Evolutionary conservation across 441 rosid genomes (phyloP).

Genomic region (Kokia cookei): DNA sequence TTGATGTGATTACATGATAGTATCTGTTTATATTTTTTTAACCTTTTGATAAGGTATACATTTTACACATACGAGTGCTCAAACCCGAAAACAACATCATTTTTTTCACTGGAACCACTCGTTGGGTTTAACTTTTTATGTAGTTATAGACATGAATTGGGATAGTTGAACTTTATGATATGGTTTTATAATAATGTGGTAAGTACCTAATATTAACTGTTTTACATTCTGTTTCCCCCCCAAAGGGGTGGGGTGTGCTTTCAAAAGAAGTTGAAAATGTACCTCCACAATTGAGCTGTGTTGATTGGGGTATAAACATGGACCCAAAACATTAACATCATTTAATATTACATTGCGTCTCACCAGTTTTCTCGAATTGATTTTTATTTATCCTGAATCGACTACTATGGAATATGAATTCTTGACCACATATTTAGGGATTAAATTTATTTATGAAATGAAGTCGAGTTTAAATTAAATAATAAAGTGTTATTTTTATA

Average conservation of each 20-base stretch:
- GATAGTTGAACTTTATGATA: not conserved
- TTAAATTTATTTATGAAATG: too few species aligned
- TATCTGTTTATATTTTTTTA: too few species aligned
- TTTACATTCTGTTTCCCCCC: not conserved
- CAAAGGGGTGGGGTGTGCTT: not conserved
- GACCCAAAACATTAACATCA: conserved; percentile 1
- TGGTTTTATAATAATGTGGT: not conserved
- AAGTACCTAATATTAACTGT: not conserved
- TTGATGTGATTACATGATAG: too few species aligned
- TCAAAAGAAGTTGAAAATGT: conserved; percentile 9
- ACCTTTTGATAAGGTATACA: too few species aligned
- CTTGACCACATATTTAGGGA: not conserved
- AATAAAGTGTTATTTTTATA: too few species aligned
- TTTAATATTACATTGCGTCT: not conserved
- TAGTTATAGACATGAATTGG: not conserved
- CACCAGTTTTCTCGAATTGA: not conserved
- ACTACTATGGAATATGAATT: not conserved
- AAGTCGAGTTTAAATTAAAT: too few species aligned
- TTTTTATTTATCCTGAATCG: not conserved
- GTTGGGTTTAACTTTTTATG: too few species aligned
- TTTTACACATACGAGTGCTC: too few species aligned
- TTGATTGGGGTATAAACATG: not conserved
- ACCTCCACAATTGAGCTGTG: conserved; percentile 10
- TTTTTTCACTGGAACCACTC: too few species aligned
- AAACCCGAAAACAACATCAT: too few species aligned